Base-by-base conservation (phyloP, 1,284 basidiomycete genomes). In the Trametes hirsuta region DNA sequence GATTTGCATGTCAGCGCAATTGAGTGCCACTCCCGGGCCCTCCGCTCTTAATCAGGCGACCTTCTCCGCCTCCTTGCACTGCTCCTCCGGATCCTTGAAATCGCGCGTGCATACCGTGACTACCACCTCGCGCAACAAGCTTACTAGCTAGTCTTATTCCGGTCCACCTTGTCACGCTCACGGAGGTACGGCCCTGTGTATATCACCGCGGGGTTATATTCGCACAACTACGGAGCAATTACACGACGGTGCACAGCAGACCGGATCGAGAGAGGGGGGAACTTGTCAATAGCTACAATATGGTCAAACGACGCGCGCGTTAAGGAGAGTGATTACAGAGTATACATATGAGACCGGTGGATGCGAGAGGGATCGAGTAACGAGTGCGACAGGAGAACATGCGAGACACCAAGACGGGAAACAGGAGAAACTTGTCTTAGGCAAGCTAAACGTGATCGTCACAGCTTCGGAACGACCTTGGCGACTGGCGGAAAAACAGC, bases 401-500 rank as follows among this genome's bases (percentile, higher is more conserved):
- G 39, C 30, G 39, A 37, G 15, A 48, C 6, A 48, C 18, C 11
- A 21, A 4, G 12, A 34, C 22, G 14, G 35, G 11, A 14, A 36
- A 30, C 35, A 18, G 18, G 39, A 11, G 5, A 14, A 45, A 35
- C 14, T 21, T 15, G 24, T 18, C 2, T 2, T 11, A 9, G 39
- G 12, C 41, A 36, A 50, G 10, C 25, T 18, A 14, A 34, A 47
- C 45, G 11, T 14, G 12, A 42, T 18, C 41, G 12, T 36, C 42
- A 53, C 35, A 46, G 34, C 24, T 45, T 51, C 6, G 64, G 64
- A 9, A 70, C 22, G n/a, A 68, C 18, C 42, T 40, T 57, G 48
- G 51, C 25, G 22, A 63, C 49, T 11, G 69, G 66, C n/a, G 69
- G 68, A 11, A 66, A 24, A 4, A 70, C 47, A 2, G 58, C 59